A percentile compares a stretch with the other conserved stretches of the same genome.
These are phyloP conservation scores for Stachybotrys elegans DNA, from an alignment of 2,329 filamentous ascomycete genomes.

Conservation along the genomic window DNA sequence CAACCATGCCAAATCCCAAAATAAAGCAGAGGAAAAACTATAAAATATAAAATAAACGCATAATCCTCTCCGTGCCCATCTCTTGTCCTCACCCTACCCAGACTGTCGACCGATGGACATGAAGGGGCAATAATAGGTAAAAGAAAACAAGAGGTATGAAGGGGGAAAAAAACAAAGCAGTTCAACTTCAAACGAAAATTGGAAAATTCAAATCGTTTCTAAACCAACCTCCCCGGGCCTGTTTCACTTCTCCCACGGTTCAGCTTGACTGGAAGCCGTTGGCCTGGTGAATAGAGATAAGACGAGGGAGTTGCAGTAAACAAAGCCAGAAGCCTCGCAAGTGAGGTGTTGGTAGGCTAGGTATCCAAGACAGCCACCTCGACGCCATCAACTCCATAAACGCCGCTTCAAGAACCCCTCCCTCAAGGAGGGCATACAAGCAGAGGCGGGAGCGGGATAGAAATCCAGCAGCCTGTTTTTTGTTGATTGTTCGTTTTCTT, in stretches of 20 bases:
- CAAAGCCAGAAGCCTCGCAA: no score
- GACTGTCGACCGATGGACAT: background rate
- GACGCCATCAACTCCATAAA: constrained; percentile 25
- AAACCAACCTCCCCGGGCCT: no score
- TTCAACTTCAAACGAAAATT: background rate
- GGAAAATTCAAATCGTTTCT: no score
- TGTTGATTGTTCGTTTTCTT: no score
- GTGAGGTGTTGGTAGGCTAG: no score
- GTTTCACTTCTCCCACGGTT: no score
- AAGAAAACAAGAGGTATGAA: background rate
- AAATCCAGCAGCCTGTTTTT: constrained; percentile 4
- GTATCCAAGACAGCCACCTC: constrained; percentile 22
- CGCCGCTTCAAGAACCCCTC: constrained; percentile 16
- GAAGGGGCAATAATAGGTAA: background rate
- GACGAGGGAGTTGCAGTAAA: no score
- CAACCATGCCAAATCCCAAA: no score
- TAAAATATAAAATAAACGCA: background rate
- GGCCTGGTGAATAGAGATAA: no score
- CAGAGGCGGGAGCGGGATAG: constrained; percentile 9
- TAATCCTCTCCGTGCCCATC: background rate
- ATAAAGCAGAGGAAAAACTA: background rate
- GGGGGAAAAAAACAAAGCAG: background rate
- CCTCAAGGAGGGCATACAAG: constrained; percentile 8
- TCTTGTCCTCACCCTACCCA: background rate
- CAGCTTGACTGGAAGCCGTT: no score